These are phyloP conservation scores for Sphagnum fallax DNA, from an alignment of 228 moss, liverwort and hornwort genomes.

Conservation along the genomic window DNA sequence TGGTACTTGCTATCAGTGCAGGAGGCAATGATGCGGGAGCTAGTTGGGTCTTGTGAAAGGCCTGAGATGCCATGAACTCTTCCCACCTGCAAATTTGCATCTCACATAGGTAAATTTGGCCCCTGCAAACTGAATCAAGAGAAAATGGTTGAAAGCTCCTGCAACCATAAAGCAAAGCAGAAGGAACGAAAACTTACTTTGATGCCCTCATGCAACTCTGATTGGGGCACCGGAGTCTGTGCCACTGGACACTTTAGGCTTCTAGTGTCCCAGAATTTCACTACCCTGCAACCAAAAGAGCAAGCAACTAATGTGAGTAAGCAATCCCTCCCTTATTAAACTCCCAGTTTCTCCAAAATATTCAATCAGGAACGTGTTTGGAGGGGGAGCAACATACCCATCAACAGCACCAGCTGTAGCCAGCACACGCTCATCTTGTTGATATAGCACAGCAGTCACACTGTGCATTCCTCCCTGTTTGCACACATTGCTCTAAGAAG, in stretches of 20 bases:
- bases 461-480: slow-evolving; percentile 66
- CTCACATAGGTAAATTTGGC: no score
- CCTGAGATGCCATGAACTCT: slow-evolving; percentile 85
- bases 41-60: slow-evolving; percentile 76
- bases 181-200: slow-evolving; percentile 12
- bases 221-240: slow-evolving; percentile 47
- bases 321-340: no score
- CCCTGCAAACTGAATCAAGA: no score
- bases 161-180: neutral
- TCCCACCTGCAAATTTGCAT: slow-evolving; percentile 23
- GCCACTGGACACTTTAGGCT: slow-evolving; percentile 61
- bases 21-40: slow-evolving; percentile 80
- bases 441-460: slow-evolving; percentile 81
- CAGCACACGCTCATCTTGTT: slow-evolving; percentile 75
- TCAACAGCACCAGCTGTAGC: slow-evolving; percentile 87
- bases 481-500: neutral
- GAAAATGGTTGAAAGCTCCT: no score
- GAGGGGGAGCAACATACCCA: slow-evolving; percentile 41
- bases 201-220: slow-evolving; percentile 27
- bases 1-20: slow-evolving; percentile 75
- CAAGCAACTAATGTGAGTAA: no score
- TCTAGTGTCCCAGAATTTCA: slow-evolving; percentile 94
- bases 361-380: no score
- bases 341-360: no score
- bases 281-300: slow-evolving; percentile 39